phyloP scores from a whole-genome alignment of 192 early-diverging fungal genomes.

The Backusella luteola region DNA sequence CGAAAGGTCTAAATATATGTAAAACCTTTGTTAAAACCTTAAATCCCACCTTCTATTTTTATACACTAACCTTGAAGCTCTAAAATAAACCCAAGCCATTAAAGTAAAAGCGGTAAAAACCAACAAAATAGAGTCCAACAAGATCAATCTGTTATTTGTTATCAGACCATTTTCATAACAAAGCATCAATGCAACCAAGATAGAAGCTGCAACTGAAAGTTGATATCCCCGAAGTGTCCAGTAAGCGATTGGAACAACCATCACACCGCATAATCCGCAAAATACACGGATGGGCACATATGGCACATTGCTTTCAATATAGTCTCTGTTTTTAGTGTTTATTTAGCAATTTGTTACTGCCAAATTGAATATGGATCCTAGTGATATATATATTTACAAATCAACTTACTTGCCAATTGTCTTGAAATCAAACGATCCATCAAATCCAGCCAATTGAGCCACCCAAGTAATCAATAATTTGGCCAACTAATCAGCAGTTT shows the following conservation, averaged over 20 bases:
- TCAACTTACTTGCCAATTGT: conserved; percentile 77
- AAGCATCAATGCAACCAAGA: conserved; percentile 78
- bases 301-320: conserved; percentile 83
- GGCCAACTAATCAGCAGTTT: conserved; percentile 26
- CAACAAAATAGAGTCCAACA: conserved; percentile 88
- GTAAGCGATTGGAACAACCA: conserved; percentile 82
- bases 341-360: too few relatives aligned
- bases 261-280: conserved; percentile 74
- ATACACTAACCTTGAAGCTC: conserved; percentile 43
- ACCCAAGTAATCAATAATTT: conserved; percentile 47
- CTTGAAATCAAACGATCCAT: conserved; percentile 90
- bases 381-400: too few relatives aligned
- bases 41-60: neutral
- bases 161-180: conserved; percentile 89
- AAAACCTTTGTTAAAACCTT: neutral
- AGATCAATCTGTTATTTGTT: conserved; percentile 87
- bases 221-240: conserved; percentile 80
- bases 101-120: conserved; percentile 79
- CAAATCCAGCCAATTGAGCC: conserved; percentile 83
- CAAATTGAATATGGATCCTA: too few relatives aligned
- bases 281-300: conserved; percentile 83
- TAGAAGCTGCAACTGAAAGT: conserved; percentile 65
- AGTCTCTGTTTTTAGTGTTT: conserved; percentile 53
- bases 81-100: conserved; percentile 87
- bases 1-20: conserved; percentile 56